A percentile compares a stretch with the other conserved stretches of the same genome.
Conservation (phyloP, 305 asterid species). For the Fraxinus latifolia region DNA sequence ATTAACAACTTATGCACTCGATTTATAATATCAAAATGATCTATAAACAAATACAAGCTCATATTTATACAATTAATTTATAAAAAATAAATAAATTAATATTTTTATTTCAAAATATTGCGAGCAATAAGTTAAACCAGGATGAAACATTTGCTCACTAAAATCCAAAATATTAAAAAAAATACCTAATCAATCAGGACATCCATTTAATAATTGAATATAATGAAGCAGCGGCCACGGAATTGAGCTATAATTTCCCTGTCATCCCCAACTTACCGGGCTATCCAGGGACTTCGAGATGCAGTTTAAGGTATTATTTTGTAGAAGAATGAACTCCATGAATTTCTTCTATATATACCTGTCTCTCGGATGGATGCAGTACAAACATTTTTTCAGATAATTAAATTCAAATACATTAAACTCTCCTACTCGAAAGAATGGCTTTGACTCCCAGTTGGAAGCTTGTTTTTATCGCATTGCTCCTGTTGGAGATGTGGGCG, state of each 20-base stretch:
- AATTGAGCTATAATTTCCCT: conserved; percentile 19
- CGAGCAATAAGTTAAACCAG: not conserved
- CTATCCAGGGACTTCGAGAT: not conserved
- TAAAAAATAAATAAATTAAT: too few species aligned
- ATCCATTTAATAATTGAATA: not conserved
- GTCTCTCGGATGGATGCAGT: not conserved
- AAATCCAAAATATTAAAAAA: too few species aligned
- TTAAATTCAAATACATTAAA: not conserved
- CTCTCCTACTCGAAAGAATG: not conserved
- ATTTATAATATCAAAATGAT: too few species aligned
- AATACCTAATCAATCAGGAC: not conserved
- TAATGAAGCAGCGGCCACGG: conserved; percentile 25
- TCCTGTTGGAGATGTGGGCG: conserved; percentile 16
- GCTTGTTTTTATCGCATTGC: conserved; percentile 17
- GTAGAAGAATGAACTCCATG: not conserved
- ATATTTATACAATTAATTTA: not conserved
- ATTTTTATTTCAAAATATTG: not conserved
- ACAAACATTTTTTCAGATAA: not conserved
- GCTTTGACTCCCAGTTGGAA: not conserved
- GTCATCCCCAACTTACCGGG: not conserved
- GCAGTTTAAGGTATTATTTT: not conserved
- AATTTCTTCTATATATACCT: not conserved
- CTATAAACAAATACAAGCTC: not conserved
- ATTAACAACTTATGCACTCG: not conserved
- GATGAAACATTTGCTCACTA: not conserved